A percentile compares a stretch with the other conserved stretches of the same genome.
Evolutionary conservation across 495 filamentous ascomycete genomes (phyloP).

Genomic region (Podospora bellae-mahoneyi): DNA sequence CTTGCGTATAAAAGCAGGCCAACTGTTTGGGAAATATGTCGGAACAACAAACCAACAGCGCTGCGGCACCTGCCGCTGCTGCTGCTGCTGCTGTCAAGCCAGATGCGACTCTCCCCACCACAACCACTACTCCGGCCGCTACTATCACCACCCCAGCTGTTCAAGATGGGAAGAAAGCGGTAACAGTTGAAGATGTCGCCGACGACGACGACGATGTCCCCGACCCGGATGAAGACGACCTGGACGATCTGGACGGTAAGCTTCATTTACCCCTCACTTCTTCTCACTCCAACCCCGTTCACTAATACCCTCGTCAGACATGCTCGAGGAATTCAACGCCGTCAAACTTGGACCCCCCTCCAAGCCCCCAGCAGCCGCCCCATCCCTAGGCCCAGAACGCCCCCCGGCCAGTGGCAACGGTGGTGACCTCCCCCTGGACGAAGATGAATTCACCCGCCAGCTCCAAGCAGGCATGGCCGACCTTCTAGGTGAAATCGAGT

Average conservation of each 20-base stretch:
- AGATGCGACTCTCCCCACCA: background rate
- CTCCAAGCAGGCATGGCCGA: constrained; percentile 84
- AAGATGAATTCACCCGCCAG: constrained; percentile 78
- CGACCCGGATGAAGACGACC: constrained; percentile 80
- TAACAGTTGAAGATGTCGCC: constrained; percentile 25
- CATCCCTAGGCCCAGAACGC: constrained; percentile 35
- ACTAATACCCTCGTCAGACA: constrained; percentile 51
- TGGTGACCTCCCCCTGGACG: constrained; percentile 41
- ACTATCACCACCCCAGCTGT: background rate
- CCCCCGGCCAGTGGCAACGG: constrained; percentile 10
- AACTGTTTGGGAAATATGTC: background rate
- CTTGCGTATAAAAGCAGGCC: background rate
- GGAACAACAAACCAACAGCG: background rate
- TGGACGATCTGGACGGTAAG: constrained; percentile 87
- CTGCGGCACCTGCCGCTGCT: background rate
- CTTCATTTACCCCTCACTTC: background rate
- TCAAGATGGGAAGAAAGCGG: constrained; percentile 19
- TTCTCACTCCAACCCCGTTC: background rate
- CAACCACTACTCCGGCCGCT: background rate
- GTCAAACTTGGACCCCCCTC: constrained; percentile 44
- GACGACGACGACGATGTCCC: constrained; percentile 51
- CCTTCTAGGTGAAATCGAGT: constrained; percentile 66
- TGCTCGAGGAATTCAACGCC: constrained; percentile 83
- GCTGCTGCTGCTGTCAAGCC: background rate
- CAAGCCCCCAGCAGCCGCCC: constrained; percentile 41